These are phyloP conservation scores for Nakazawaea pomicola DNA, from an alignment of 805 yeast genomes.

Conservation along the genomic window DNA sequence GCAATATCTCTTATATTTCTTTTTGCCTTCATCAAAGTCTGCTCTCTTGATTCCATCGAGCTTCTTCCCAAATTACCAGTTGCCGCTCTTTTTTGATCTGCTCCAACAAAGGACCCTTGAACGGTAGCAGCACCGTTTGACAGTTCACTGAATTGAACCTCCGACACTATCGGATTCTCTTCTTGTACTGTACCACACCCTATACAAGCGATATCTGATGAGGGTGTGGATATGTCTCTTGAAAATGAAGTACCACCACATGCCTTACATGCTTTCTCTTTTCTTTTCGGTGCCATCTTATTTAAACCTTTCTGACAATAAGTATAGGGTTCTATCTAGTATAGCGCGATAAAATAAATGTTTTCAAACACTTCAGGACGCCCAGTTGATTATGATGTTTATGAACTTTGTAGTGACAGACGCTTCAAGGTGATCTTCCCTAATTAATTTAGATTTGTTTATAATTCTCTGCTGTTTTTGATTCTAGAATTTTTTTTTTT, in stretches of 20 bases:
- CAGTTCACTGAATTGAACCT: constrained; percentile 90
- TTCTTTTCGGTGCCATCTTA: constrained; percentile 12
- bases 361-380: too few relatives aligned
- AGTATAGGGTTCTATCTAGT: too few relatives aligned
- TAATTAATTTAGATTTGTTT: too few relatives aligned
- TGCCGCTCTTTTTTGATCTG: constrained; percentile 75
- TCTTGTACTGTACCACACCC: constrained; percentile 84
- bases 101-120: constrained; percentile 89
- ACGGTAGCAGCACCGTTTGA: constrained; percentile 93
- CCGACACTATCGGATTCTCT: constrained; percentile 93
- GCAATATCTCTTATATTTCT: constrained; percentile 78
- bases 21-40: constrained; percentile 81
- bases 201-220: constrained; percentile 76
- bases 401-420: too few relatives aligned
- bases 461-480: too few relatives aligned
- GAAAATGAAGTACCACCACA: constrained; percentile 53
- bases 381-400: too few relatives aligned
- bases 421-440: too few relatives aligned
- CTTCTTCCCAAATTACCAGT: constrained; percentile 65
- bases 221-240: constrained; percentile 49
- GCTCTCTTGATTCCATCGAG: constrained; percentile 82
- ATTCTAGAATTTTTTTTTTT: too few relatives aligned
- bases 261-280: constrained; percentile 27
- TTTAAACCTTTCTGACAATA: too few relatives aligned
- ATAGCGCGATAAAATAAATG: too few relatives aligned